Conservation (phyloP, 805 yeast species). For the Kuraishia ogatae region DNA sequence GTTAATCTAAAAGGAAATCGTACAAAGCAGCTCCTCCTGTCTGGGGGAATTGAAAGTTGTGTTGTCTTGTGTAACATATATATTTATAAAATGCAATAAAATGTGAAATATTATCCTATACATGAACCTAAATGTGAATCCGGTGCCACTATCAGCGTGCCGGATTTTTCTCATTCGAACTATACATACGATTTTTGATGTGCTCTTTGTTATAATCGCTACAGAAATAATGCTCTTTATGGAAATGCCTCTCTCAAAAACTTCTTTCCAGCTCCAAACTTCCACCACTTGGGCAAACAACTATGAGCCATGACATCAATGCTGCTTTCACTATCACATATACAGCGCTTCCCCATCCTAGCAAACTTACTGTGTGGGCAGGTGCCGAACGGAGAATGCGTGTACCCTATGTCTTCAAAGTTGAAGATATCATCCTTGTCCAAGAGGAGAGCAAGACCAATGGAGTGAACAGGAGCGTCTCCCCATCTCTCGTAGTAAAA, state of each 20-base stretch:
- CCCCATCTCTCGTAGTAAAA: constrained; percentile 92
- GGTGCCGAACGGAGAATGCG: constrained; percentile 59
- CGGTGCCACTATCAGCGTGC: no score
- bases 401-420: constrained; percentile 77
- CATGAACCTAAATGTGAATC: no score
- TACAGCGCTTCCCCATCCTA: constrained; percentile 50
- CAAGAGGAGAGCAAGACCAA: constrained; percentile 55
- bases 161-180: no score
- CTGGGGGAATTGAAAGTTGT: background rate
- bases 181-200: no score
- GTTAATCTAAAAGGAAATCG: background rate
- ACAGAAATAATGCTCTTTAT: constrained; percentile 18
- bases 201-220: no score
- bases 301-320: constrained; percentile 41
- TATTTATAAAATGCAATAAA: background rate
- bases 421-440: constrained; percentile 57
- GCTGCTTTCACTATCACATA: constrained; percentile 30
- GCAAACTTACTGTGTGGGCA: constrained; percentile 47
- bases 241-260: constrained; percentile 38
- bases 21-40: background rate
- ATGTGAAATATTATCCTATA: no score
- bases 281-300: constrained; percentile 75
- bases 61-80: background rate
- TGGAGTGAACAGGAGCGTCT: constrained; percentile 85
- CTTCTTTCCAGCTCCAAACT: constrained; percentile 49